Evolutionary conservation across 2,329 filamentous ascomycete genomes (phyloP).

Genomic region (Neonectria coccinea): DNA sequence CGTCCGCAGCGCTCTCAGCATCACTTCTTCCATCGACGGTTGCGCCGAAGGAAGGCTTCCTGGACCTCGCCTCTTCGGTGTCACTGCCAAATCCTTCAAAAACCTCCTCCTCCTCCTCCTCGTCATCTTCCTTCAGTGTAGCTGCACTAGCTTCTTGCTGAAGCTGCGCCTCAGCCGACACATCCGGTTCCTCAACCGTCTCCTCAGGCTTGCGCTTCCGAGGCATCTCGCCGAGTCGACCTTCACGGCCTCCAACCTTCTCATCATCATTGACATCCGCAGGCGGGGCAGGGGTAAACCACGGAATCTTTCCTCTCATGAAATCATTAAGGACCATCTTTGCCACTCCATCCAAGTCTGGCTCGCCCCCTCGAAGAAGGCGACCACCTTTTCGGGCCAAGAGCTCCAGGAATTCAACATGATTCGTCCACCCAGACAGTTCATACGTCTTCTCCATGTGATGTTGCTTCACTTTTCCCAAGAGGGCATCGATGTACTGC

Average conservation of each 20-base stretch:
- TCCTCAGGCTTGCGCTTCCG: constrained; percentile 79
- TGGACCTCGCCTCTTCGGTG: constrained; percentile 48
- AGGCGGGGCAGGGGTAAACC: constrained; percentile 87
- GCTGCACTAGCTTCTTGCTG: constrained; percentile 44
- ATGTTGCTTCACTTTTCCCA: constrained; percentile 82
- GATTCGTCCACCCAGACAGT: constrained; percentile 79
- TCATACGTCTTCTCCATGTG: constrained; percentile 96
- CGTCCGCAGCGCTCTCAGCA: constrained; percentile 56
- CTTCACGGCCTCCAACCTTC: constrained; percentile 76
- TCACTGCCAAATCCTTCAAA: constrained; percentile 55
- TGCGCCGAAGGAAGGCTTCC: constrained; percentile 48
- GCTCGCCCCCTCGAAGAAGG: constrained; percentile 90
- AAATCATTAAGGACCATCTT: constrained; percentile 99
- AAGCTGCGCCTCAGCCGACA: constrained; percentile 47
- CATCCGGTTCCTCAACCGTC: constrained; percentile 56
- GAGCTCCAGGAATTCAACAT: constrained; percentile 86
- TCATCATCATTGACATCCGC: constrained; percentile 63
- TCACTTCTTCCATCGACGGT: constrained; percentile 51
- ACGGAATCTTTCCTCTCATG: constrained; percentile 92
- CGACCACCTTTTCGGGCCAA: constrained; percentile 89
- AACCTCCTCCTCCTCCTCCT: constrained; percentile 52
- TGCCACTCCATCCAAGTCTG: constrained; percentile 92
- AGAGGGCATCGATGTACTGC: constrained; percentile 89
- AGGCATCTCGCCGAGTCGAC: constrained; percentile 86
- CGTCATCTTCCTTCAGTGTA: constrained; percentile 48